Percentiles rank a stretch among this genome's conserved stretches.
These are phyloP conservation scores for Aspergillus avenaceus DNA, from an alignment of 495 filamentous ascomycete genomes.

Conservation along the genomic window DNA sequence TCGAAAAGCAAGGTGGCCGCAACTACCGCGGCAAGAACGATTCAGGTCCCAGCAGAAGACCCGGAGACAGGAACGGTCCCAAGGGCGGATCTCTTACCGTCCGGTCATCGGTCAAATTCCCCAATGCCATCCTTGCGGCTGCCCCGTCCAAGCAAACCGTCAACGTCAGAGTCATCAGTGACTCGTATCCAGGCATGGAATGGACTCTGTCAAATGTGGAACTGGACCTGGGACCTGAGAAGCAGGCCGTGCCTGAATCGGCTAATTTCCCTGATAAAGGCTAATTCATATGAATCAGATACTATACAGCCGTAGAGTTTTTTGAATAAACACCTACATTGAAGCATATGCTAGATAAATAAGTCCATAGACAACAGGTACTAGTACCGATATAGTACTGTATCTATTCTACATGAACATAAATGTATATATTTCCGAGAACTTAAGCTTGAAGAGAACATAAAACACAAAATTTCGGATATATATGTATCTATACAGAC, in stretches of 20 bases:
- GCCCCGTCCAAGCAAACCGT: slow-evolving; percentile 29
- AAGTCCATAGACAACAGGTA: no score
- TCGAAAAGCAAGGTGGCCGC: slow-evolving; percentile 11
- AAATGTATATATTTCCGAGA: neutral
- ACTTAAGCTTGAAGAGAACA: neutral
- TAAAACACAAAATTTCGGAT: neutral
- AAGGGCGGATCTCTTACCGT: slow-evolving; percentile 15
- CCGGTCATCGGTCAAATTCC: slow-evolving; percentile 58
- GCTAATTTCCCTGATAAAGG: slow-evolving; percentile 1
- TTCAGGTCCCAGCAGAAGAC: slow-evolving; percentile 23
- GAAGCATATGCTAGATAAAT: no score
- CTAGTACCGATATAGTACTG: neutral
- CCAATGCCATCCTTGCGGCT: slow-evolving; percentile 31
- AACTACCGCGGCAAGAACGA: slow-evolving; percentile 14
- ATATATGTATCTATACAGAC: no score
- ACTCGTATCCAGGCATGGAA: slow-evolving; percentile 80
- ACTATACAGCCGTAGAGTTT: no score
- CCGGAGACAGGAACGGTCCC: slow-evolving; percentile 15
- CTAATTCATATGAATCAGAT: neutral
- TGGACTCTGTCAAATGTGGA: slow-evolving; percentile 45
- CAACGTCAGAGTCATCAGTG: slow-evolving; percentile 72
- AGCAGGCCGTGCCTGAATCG: slow-evolving; percentile 16
- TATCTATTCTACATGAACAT: neutral
- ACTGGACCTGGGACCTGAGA: slow-evolving; percentile 17
- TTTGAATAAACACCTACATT: no score